phyloP scores from a whole-genome alignment of 1,139 yeast genomes.

The Insectozyma bohioensis region DNA sequence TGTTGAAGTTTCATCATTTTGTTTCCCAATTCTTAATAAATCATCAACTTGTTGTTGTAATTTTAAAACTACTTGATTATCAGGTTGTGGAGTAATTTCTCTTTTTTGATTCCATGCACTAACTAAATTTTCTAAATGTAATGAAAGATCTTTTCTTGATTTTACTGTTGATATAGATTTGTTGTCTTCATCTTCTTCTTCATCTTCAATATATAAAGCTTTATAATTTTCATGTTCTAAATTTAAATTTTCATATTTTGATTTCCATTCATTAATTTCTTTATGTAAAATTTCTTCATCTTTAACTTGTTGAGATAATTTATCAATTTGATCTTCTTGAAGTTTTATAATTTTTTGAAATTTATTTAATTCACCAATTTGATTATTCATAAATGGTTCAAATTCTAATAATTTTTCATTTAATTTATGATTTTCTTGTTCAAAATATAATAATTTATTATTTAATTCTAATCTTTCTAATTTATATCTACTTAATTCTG shows the following conservation, averaged over 20 bases:
- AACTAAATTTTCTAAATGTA: conserved; percentile 42
- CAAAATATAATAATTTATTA: conserved; percentile 46
- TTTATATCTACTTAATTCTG: conserved; percentile 40
- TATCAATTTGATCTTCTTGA: conserved; percentile 50
- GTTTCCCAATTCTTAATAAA: conserved; percentile 37
- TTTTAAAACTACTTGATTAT: conserved; percentile 31
- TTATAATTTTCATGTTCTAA: conserved; percentile 47
- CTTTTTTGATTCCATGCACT: conserved; percentile 30
- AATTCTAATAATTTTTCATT: conserved; percentile 43
- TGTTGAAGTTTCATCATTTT: conserved; percentile 35
- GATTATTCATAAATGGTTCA: conserved; percentile 57
- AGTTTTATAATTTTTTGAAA: conserved; percentile 55
- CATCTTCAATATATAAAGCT: conserved; percentile 37
- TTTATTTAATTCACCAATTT: conserved; percentile 51
- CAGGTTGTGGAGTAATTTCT: conserved; percentile 16
- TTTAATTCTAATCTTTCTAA: conserved; percentile 45
- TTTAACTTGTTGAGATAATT: conserved; percentile 41
- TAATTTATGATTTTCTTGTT: conserved; percentile 46
- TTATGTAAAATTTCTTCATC: conserved; percentile 47
- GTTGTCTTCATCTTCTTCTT: conserved; percentile 17
- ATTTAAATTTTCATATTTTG: conserved; percentile 42
- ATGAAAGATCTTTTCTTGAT: conserved; percentile 36
- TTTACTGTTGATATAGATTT: conserved; percentile 31
- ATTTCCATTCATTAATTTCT: conserved; percentile 48
- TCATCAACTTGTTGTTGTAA: conserved; percentile 52